These are phyloP conservation scores for Claviceps sp. DNA, from an alignment of 2,329 filamentous ascomycete genomes.

Conservation along the genomic window DNA sequence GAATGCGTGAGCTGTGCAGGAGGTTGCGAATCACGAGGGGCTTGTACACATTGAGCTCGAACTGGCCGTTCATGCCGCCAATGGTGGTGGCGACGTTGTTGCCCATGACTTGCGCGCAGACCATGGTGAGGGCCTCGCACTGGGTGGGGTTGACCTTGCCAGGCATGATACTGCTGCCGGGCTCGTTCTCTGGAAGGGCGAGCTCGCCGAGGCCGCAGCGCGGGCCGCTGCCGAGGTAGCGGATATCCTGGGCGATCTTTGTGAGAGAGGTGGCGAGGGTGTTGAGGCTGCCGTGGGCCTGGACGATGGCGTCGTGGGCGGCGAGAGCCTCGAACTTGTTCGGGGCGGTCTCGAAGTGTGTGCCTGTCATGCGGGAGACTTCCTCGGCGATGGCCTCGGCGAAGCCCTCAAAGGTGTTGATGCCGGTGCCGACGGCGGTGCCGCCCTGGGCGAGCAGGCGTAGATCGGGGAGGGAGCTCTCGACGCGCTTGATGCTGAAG, in stretches of 20 bases:
- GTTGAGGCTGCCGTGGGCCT: conserved; percentile 87
- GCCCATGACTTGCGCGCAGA: conserved; percentile 94
- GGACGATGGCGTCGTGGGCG: conserved; percentile 89
- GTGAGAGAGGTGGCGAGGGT: conserved; percentile 81
- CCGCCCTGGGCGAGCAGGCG: conserved; percentile 85
- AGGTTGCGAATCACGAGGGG: conserved; percentile 91
- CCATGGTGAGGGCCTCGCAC: conserved; percentile 95
- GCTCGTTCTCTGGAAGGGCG: conserved; percentile 91
- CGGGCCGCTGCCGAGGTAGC: conserved; percentile 90
- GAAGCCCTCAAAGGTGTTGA: conserved; percentile 96
- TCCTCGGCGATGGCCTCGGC: conserved; percentile 85
- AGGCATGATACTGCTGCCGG: conserved; percentile 95
- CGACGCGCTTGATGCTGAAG: conserved; percentile 74
- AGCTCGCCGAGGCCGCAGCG: conserved; percentile 93
- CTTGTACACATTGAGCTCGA: conserved; percentile 98
- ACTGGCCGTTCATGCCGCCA: conserved; percentile 93
- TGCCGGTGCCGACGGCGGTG: conserved; percentile 90
- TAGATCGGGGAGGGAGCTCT: conserved; percentile 71
- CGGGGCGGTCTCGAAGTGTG: conserved; percentile 85
- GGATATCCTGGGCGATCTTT: conserved; percentile 97
- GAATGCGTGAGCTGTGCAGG: conserved; percentile 77
- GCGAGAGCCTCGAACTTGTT: conserved; percentile 99
- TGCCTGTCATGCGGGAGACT: conserved; percentile 84
- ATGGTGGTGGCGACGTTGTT: conserved; percentile 91
- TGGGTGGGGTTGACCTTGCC: conserved; percentile 99